phyloP scores from a whole-genome alignment of 2,329 filamentous ascomycete genomes.

The Amesomyces nigricolor region DNA sequence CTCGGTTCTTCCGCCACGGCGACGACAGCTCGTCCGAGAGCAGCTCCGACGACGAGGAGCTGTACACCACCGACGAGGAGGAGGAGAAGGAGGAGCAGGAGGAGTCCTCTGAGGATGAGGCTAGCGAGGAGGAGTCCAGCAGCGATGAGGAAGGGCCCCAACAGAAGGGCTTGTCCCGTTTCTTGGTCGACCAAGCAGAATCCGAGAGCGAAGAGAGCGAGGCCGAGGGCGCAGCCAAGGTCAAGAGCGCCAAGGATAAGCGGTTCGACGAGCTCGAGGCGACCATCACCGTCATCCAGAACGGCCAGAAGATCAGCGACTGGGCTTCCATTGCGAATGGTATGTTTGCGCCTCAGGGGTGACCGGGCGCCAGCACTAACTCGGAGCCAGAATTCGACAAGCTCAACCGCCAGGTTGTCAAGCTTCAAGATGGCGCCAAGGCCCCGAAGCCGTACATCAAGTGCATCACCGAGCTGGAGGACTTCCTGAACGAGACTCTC shows the following conservation, averaged over 20 bases:
- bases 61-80: slow-evolving; percentile 70
- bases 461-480: slow-evolving; percentile 87
- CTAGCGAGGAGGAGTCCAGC: slow-evolving; percentile 50
- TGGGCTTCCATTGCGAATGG: slow-evolving; percentile 89
- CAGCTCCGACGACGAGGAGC: slow-evolving; percentile 93
- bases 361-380: slow-evolving; percentile 16
- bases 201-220: slow-evolving; percentile 77
- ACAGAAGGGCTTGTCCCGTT: slow-evolving; percentile 68
- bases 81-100: slow-evolving; percentile 50
- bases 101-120: slow-evolving; percentile 47
- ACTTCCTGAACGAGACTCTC: slow-evolving; percentile 86
- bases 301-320: slow-evolving; percentile 95
- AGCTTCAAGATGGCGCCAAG: slow-evolving; percentile 70
- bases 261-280: slow-evolving; percentile 87
- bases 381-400: slow-evolving; percentile 75
- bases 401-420: slow-evolving; percentile 78
- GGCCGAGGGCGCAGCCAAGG: slow-evolving; percentile 75
- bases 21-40: slow-evolving; percentile 91
- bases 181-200: slow-evolving; percentile 65
- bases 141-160: slow-evolving; percentile 61
- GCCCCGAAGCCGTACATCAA: slow-evolving; percentile 90
- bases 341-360: slow-evolving; percentile 41
- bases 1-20: slow-evolving; percentile 93
- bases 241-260: slow-evolving; percentile 99
- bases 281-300: slow-evolving; percentile 87